Percentiles rank a stretch among this genome's conserved stretches.
Conservation (phyloP, 345 rosid genomes). For the Erysimum cheiranthoides region DNA sequence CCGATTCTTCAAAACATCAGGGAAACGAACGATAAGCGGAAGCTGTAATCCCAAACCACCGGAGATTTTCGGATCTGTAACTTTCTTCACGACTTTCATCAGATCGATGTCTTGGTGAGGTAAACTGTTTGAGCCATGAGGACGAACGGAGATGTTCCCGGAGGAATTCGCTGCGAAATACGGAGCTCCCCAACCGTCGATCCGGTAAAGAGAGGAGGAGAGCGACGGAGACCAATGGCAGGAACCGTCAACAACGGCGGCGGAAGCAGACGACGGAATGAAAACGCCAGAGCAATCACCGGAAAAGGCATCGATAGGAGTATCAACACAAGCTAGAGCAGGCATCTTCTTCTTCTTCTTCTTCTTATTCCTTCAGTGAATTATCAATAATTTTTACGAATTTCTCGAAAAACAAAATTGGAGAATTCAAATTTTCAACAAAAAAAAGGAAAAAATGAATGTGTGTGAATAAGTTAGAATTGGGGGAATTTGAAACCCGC, state of each 20-base stretch:
- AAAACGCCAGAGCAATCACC: constrained; percentile 53
- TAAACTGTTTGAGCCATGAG: constrained; percentile 64
- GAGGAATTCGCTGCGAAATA: constrained; percentile 74
- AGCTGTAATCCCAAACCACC: constrained; percentile 89
- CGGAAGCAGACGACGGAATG: constrained; percentile 38
- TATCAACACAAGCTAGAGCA: constrained; percentile 83
- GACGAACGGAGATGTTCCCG: constrained; percentile 76
- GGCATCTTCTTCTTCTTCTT: constrained; percentile 71
- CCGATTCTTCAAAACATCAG: constrained; percentile 87
- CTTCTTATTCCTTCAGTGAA: constrained; percentile 49
- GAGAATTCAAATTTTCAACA: constrained; percentile 10
- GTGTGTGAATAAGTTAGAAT: constrained; percentile 38
- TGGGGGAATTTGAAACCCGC: constrained; percentile 96
- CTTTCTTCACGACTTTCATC: constrained; percentile 78
- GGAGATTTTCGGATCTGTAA: constrained; percentile 68
- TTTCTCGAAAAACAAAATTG: constrained; percentile 6
- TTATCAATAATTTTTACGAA: constrained; percentile 18
- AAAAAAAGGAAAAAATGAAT: constrained; percentile 2
- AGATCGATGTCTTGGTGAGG: constrained; percentile 88
- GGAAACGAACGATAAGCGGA: constrained; percentile 76
- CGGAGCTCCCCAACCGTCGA: constrained; percentile 91
- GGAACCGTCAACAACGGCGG: constrained; percentile 25
- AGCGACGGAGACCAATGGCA: constrained; percentile 73
- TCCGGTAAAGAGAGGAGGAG: constrained; percentile 69
- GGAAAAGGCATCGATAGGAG: constrained; percentile 66